Evolutionary conservation across 306 rosid genomes (phyloP).

Genomic region (Potentilla sterilis): DNA sequence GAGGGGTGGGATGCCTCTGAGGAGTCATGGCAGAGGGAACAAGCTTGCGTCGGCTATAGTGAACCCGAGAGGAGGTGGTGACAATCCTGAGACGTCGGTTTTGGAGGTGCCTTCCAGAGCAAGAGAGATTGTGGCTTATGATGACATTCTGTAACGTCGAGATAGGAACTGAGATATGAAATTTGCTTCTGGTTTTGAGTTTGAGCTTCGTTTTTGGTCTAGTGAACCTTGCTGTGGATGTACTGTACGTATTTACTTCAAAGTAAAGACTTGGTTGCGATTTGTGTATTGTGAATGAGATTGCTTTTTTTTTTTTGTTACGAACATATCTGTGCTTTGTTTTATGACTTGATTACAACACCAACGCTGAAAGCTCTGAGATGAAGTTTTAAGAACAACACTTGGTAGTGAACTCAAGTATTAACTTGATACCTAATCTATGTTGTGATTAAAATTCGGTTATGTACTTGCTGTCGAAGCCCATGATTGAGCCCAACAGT

Average conservation of each 20-base stretch:
- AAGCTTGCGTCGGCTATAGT: slow-evolving; percentile 71
- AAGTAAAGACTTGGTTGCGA: too few species aligned
- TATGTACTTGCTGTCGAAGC: background rate
- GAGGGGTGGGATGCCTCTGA: slow-evolving; percentile 74
- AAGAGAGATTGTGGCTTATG: slow-evolving; percentile 84
- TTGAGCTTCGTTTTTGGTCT: background rate
- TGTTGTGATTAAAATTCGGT: background rate
- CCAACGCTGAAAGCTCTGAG: background rate
- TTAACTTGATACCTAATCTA: too few species aligned
- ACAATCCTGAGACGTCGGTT: slow-evolving; percentile 37
- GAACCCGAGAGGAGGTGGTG: slow-evolving; percentile 43
- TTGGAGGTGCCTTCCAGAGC: slow-evolving; percentile 56
- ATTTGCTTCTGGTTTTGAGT: background rate
- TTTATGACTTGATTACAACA: background rate
- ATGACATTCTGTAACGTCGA: slow-evolving; percentile 59
- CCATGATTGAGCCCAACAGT: slow-evolving; percentile 15
- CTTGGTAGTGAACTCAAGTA: background rate
- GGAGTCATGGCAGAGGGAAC: slow-evolving; percentile 76
- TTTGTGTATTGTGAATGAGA: slow-evolving; percentile 9
- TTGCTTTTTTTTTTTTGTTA: background rate
- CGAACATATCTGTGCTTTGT: background rate
- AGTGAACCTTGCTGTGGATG: slow-evolving; percentile 5
- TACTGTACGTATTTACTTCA: background rate
- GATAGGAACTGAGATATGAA: background rate
- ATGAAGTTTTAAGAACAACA: background rate